Evolutionary conservation across 495 filamentous ascomycete genomes (phyloP).

Genomic region (Aspergillus ostianus): DNA sequence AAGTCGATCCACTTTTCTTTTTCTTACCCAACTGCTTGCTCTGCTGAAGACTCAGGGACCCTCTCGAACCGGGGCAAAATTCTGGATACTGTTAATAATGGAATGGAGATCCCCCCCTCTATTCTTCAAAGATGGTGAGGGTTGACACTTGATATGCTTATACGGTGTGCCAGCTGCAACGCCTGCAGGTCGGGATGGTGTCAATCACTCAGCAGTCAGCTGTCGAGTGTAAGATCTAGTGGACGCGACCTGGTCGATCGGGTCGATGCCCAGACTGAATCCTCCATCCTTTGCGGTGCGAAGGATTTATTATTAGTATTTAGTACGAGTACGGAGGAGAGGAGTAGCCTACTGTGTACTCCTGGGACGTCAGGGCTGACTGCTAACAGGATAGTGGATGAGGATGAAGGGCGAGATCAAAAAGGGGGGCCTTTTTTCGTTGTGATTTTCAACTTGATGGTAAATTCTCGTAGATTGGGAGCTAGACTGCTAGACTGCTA

Average conservation of each 20-base stretch:
- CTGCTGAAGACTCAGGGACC: not conserved
- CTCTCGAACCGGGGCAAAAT: not conserved
- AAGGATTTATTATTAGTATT: no score
- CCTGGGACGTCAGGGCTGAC: no score
- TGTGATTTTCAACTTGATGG: no score
- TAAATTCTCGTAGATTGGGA: no score
- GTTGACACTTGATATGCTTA: not conserved
- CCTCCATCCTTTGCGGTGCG: not conserved
- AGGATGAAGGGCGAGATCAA: no score
- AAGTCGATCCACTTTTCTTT: constrained; percentile 2
- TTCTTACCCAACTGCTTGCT: not conserved
- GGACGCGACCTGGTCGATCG: not conserved
- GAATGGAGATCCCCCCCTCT: not conserved
- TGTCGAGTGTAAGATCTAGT: not conserved
- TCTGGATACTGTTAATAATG: not conserved
- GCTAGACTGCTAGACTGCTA: no score
- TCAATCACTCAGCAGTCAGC: no score
- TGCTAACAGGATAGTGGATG: no score
- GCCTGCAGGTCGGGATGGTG: not conserved
- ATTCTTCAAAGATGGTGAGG: not conserved
- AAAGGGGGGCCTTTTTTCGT: no score
- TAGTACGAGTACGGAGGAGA: not conserved
- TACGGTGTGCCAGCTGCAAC: not conserved
- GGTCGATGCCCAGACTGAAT: not conserved
- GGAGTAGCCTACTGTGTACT: no score